These are phyloP conservation scores for Dothideomycetes sp. DNA, from an alignment of 2,329 filamentous ascomycete genomes.

Conservation along the genomic window DNA sequence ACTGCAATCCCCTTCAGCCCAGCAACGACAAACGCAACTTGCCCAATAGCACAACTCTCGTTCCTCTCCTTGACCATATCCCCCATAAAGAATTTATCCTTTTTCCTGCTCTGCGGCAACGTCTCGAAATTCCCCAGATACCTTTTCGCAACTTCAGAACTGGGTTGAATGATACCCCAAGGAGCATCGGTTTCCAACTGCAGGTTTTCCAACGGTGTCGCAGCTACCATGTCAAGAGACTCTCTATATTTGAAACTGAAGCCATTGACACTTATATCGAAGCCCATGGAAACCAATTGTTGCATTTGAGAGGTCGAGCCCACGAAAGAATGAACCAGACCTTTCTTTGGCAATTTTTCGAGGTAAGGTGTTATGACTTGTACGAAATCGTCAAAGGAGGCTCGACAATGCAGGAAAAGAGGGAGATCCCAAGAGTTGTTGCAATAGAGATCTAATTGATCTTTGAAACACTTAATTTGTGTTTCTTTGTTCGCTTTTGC, in stretches of 20 bases:
- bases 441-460: slow-evolving; percentile 34
- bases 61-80: slow-evolving; percentile 45
- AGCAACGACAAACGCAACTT: slow-evolving; percentile 41
- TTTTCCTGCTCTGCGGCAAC: slow-evolving; percentile 38
- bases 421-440: slow-evolving; percentile 28
- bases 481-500: slow-evolving; percentile 34
- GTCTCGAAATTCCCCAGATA: slow-evolving; percentile 34
- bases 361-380: slow-evolving; percentile 34
- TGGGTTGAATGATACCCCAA: slow-evolving; percentile 37
- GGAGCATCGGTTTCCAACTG: slow-evolving; percentile 43
- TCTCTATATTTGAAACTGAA: slow-evolving; percentile 36
- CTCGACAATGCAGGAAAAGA: slow-evolving; percentile 35
- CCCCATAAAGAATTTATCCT: slow-evolving; percentile 36
- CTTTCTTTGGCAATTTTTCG: slow-evolving; percentile 27
- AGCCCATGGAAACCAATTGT: slow-evolving; percentile 28
- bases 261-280: slow-evolving; percentile 42
- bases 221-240: slow-evolving; percentile 35
- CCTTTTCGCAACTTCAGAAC: slow-evolving; percentile 31
- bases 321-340: slow-evolving; percentile 35
- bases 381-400: slow-evolving; percentile 37
- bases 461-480: slow-evolving; percentile 33
- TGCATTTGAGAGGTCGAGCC: slow-evolving; percentile 34
- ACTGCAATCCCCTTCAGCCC: slow-evolving; percentile 38
- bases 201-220: slow-evolving; percentile 32
- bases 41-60: slow-evolving; percentile 41